These are phyloP conservation scores for Chaetothyriales sp. DNA, from an alignment of 2,329 filamentous ascomycete species.

Conservation along the genomic window DNA sequence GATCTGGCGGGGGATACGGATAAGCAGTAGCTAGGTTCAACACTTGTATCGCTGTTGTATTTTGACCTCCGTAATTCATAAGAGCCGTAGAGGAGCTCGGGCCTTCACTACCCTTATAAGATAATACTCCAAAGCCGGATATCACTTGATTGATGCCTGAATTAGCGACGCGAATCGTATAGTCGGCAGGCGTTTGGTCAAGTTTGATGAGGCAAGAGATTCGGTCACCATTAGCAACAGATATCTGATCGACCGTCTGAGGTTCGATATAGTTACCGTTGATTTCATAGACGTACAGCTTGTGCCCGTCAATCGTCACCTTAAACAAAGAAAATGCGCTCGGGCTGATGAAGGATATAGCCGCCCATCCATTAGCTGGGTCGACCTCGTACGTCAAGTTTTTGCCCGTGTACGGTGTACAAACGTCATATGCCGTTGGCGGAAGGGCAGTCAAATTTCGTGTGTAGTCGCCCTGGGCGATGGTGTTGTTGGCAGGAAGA, in stretches of 20 bases:
- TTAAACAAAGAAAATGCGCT: slow-evolving; percentile 22
- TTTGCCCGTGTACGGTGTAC: slow-evolving; percentile 10
- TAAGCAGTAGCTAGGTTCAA: slow-evolving; percentile 32
- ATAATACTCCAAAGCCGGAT: slow-evolving; percentile 38
- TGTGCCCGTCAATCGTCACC: slow-evolving; percentile 32
- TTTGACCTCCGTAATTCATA: slow-evolving; percentile 39
- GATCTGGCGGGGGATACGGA: slow-evolving; percentile 33
- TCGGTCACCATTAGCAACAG: slow-evolving; percentile 27
- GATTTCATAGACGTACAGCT: slow-evolving; percentile 31
- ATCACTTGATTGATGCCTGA: slow-evolving; percentile 41
- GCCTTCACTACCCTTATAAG: slow-evolving; percentile 23
- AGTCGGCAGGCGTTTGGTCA: slow-evolving; percentile 25
- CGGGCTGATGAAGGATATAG: slow-evolving; percentile 27
- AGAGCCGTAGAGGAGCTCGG: slow-evolving; percentile 24
- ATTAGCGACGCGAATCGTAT: slow-evolving; percentile 38
- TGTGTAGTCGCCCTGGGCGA: slow-evolving; percentile 23
- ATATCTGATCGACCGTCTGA: slow-evolving; percentile 23
- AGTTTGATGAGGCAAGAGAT: slow-evolving; percentile 30
- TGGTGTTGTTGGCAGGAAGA: slow-evolving; percentile 20
- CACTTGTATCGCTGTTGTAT: slow-evolving; percentile 26
- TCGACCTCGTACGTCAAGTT: slow-evolving; percentile 24
- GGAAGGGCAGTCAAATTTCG: slow-evolving; percentile 31
- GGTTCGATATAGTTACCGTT: slow-evolving; percentile 33
- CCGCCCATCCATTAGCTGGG: slow-evolving; percentile 22
- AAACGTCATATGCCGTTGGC: slow-evolving; percentile 29